Conservation (phyloP, 2,329 filamentous ascomycete species). For the Exophiala aquamarina region DNA sequence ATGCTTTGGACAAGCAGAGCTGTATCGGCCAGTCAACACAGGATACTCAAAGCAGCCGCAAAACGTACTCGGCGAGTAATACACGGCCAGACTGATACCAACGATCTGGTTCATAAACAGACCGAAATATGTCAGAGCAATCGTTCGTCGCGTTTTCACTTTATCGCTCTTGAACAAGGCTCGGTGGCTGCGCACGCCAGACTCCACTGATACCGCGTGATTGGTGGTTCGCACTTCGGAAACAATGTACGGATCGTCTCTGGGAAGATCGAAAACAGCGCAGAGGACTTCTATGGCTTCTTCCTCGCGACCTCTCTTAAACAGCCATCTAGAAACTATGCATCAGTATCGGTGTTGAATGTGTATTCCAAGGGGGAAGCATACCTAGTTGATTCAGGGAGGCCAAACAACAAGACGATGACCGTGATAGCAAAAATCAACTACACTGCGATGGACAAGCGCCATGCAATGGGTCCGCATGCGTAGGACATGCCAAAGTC, state of each 20-base stretch:
- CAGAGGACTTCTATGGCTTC: slow-evolving; percentile 25
- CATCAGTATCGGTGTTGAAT: not conserved
- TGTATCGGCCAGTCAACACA: too few relatives aligned
- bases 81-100: slow-evolving; percentile 46
- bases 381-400: slow-evolving; percentile 48
- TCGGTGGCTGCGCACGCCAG: slow-evolving; percentile 36
- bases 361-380: not conserved
- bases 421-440: slow-evolving; percentile 34
- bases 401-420: slow-evolving; percentile 34
- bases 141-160: slow-evolving; percentile 42
- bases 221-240: slow-evolving; percentile 28
- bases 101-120: slow-evolving; percentile 50
- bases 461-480: slow-evolving; percentile 32
- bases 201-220: slow-evolving; percentile 38
- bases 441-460: slow-evolving; percentile 34
- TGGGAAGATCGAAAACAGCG: slow-evolving; percentile 38
- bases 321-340: slow-evolving; percentile 6
- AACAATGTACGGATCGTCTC: slow-evolving; percentile 31
- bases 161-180: slow-evolving; percentile 35
- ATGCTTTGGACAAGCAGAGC: slow-evolving; percentile 44
- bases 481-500: slow-evolving; percentile 45
- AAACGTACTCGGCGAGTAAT: slow-evolving; percentile 25
- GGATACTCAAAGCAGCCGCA: slow-evolving; percentile 33
- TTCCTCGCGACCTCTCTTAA: slow-evolving; percentile 28
- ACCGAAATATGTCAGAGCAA: slow-evolving; percentile 47